Conservation (phyloP, 139 green algal species). For the Micractinium sp. region DNA sequence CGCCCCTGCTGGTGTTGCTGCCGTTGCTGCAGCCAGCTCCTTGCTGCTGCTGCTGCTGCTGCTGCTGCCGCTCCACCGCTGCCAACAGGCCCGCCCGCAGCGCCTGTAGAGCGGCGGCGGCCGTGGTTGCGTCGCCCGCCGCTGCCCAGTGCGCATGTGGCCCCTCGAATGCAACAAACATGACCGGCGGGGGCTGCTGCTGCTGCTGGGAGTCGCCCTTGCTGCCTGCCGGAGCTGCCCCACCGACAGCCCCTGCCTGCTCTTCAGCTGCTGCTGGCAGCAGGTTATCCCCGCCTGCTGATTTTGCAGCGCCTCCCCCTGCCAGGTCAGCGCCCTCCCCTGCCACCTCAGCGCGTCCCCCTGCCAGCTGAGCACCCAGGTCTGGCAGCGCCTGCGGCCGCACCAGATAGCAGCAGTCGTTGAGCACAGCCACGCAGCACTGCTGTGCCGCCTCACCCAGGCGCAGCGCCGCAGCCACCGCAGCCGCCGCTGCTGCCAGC, state of each 20-base stretch:
- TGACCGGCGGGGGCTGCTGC: background rate
- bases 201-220: background rate
- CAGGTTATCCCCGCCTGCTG: background rate
- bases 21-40: background rate
- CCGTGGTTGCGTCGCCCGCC: conserved; percentile 2
- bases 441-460: conserved; percentile 1
- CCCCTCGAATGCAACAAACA: conserved; percentile 20
- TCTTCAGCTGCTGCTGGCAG: background rate
- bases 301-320: background rate
- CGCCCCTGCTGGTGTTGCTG: background rate
- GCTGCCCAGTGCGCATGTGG: conserved; percentile 31
- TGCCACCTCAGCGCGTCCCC: background rate
- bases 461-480: conserved; percentile 2
- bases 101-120: background rate
- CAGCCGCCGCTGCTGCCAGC: conserved; percentile 3
- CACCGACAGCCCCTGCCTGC: background rate
- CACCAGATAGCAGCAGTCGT: conserved; percentile 58
- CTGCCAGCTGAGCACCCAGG: background rate
- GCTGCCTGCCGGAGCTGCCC: background rate
- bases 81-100: background rate
- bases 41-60: background rate
- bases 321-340: background rate
- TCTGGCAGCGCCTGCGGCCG: conserved; percentile 12
- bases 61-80: background rate
- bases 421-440: conserved; percentile 22